Conservation (phyloP, 768 basidiomycete species). For the Tulasnella sp. region DNA sequence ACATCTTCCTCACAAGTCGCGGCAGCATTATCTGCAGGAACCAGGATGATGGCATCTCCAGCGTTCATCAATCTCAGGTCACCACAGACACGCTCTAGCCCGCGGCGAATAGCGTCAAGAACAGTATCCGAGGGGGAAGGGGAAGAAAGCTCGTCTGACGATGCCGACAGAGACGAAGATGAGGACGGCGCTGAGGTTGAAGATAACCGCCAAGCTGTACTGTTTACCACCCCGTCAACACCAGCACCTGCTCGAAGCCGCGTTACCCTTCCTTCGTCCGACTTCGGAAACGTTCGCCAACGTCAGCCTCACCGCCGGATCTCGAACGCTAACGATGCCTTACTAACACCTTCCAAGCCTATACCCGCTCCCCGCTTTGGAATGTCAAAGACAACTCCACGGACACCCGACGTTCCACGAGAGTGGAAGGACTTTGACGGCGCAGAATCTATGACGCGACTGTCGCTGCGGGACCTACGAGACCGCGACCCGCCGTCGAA, state of each 20-base stretch:
- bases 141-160: not conserved
- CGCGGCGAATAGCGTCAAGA: no score
- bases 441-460: constrained; percentile 11
- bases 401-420: constrained; percentile 2
- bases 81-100: no score
- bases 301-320: not conserved
- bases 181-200: not conserved
- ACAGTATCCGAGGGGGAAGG: no score
- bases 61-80: no score
- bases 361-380: constrained; percentile 7
- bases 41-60: no score
- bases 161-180: constrained; percentile 5
- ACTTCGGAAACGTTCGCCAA: not conserved
- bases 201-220: not conserved
- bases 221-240: not conserved
- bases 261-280: not conserved
- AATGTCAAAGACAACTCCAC: not conserved
- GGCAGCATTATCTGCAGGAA: no score
- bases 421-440: constrained; percentile 4
- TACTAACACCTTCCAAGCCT: not conserved
- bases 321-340: not conserved
- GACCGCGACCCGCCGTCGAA: not conserved
- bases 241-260: not conserved
- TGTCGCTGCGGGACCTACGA: constrained; percentile 1
- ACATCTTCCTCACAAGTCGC: no score